A percentile compares a stretch with the other conserved stretches of the same genome.
Evolutionary conservation across 164 flowering plant genomes (phyloP).

Genomic region (Kalanchoe fedtschenkoi): DNA sequence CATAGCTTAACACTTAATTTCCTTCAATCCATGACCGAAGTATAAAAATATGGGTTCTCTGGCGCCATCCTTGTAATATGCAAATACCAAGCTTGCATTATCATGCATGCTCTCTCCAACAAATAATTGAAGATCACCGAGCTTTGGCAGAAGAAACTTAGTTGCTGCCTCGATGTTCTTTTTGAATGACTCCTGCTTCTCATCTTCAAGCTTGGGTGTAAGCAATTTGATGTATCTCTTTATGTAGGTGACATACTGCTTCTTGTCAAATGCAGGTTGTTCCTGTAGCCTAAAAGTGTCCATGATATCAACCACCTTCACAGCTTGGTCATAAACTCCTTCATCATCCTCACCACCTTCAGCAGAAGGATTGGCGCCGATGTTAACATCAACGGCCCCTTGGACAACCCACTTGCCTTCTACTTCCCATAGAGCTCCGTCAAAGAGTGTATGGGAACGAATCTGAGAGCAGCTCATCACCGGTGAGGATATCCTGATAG

Average conservation of each 20-base stretch:
- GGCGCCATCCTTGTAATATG: not conserved
- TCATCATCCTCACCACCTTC: not conserved
- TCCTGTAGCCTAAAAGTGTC: not conserved
- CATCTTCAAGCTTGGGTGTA: not conserved
- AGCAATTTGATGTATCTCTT: not conserved
- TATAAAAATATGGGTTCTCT: not conserved
- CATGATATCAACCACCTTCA: not conserved
- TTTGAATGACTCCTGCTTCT: not conserved
- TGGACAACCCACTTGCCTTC: not conserved
- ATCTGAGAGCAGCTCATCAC: not conserved
- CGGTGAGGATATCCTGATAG: not conserved
- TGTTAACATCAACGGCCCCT: not conserved
- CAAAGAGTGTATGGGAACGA: not conserved
- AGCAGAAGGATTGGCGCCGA: not conserved
- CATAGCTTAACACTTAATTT: no score
- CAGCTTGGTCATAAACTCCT: not conserved
- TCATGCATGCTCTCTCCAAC: slow-evolving; percentile 3
- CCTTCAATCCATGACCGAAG: not conserved
- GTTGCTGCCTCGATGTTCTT: not conserved
- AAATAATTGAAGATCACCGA: not conserved
- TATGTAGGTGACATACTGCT: not conserved
- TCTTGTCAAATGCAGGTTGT: not conserved
- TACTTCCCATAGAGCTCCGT: not conserved
- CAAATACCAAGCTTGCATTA: not conserved
- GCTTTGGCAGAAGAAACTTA: not conserved